phyloP scores from a whole-genome alignment of 2,329 filamentous ascomycete species.

The Ophiostoma sp. region DNA sequence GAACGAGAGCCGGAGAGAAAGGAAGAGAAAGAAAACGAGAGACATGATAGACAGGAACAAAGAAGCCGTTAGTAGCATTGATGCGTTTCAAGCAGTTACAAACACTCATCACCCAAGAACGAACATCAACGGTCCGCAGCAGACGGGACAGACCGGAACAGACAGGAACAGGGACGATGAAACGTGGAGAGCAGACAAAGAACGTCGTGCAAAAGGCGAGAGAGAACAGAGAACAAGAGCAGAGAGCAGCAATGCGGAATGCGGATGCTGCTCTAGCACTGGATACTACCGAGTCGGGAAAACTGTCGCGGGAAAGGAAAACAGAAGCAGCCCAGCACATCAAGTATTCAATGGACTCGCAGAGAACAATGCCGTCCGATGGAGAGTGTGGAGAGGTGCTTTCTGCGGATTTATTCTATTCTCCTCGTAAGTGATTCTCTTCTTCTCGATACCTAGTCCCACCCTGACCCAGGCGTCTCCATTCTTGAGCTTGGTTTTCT shows the following conservation, averaged over 20 bases:
- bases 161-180: background rate
- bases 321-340: background rate
- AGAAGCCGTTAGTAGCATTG: background rate
- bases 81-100: background rate
- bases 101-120: background rate
- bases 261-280: background rate
- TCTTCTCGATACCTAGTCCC: too few relatives aligned
- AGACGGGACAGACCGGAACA: background rate
- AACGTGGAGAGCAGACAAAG: conserved; percentile 1
- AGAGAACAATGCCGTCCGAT: too few relatives aligned
- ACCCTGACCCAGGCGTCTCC: too few relatives aligned
- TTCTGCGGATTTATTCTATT: too few relatives aligned
- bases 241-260: background rate
- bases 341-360: background rate
- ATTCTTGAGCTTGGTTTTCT: too few relatives aligned
- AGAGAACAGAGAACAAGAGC: background rate
- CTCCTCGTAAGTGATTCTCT: too few relatives aligned
- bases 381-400: too few relatives aligned
- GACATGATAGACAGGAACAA: conserved; percentile 2
- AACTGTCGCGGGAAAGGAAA: background rate
- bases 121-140: background rate
- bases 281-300: background rate
- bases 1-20: background rate
- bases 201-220: background rate
- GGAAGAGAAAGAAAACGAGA: background rate